Evolutionary conservation across 768 basidiomycete species (phyloP).

Genomic region (Xerocomellus chrysenteron): DNA sequence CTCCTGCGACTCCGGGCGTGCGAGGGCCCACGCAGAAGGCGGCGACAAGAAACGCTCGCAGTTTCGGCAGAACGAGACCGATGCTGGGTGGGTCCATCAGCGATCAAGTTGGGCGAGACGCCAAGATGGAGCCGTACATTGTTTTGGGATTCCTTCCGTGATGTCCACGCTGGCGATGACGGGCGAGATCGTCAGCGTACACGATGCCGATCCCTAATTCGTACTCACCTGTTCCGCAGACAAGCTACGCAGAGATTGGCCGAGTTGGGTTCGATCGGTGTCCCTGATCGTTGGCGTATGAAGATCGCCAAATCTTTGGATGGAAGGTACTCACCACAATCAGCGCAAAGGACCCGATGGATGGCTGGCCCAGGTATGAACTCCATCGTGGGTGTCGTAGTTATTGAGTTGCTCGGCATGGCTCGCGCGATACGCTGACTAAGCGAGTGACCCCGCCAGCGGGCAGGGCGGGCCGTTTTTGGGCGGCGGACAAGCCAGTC

Average conservation of each 20-base stretch:
- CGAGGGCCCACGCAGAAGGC: constrained; percentile 81
- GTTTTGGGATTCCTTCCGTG: constrained; percentile 96
- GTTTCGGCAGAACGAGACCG: constrained; percentile 90
- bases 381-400: constrained; percentile 53
- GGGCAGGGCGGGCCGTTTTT: too few relatives aligned
- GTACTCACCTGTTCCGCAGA: constrained; percentile 76
- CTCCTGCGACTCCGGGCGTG: constrained; percentile 88
- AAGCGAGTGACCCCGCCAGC: too few relatives aligned
- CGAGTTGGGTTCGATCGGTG: constrained; percentile 86
- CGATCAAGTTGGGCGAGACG: background rate
- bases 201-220: background rate
- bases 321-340: constrained; percentile 60
- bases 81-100: constrained; percentile 47
- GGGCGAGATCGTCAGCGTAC: background rate
- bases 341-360: constrained; percentile 84
- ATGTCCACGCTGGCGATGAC: constrained; percentile 80
- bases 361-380: constrained; percentile 73
- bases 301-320: background rate
- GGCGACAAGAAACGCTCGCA: constrained; percentile 96
- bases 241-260: constrained; percentile 91
- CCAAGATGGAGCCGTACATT: constrained; percentile 49
- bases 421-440: too few relatives aligned
- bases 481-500: too few relatives aligned
- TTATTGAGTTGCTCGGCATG: too few relatives aligned
- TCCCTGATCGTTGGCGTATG: constrained; percentile 45